Conservation (phyloP, 176 grass and related monocot genomes). For the Tuctoria greenei region DNA sequence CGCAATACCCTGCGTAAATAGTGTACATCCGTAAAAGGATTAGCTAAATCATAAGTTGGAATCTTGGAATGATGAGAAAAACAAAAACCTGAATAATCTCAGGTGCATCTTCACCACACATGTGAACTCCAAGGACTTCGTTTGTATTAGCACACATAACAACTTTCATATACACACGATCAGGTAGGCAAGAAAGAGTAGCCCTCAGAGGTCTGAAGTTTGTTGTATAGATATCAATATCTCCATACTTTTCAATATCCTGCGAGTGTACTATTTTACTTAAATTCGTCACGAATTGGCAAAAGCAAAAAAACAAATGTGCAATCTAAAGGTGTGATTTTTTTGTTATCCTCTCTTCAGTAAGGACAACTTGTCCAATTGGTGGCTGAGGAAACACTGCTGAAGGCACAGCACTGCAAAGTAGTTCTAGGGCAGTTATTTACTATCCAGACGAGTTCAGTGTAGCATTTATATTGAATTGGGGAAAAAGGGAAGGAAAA, state of each 20-base stretch:
- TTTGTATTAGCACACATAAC: conserved; percentile 67
- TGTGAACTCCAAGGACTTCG: conserved; percentile 73
- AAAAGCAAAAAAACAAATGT: background rate
- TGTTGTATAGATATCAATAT: conserved; percentile 62
- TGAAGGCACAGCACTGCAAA: conserved; percentile 62
- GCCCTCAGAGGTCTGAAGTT: conserved; percentile 81
- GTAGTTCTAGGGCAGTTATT: background rate
- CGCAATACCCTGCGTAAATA: conserved; percentile 52
- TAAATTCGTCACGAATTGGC: background rate
- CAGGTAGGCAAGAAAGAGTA: conserved; percentile 76
- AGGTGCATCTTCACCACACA: conserved; percentile 80
- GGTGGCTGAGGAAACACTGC: conserved; percentile 79
- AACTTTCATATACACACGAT: conserved; percentile 69
- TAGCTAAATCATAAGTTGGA: conserved; percentile 2
- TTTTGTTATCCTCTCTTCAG: conserved; percentile 60
- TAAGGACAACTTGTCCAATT: conserved; percentile 80
- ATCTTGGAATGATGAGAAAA: background rate
- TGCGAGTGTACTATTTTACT: conserved; percentile 16
- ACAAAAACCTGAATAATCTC: conserved; percentile 77
- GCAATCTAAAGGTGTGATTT: background rate
- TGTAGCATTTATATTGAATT: background rate
- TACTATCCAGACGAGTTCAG: background rate
- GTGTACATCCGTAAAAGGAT: conserved; percentile 2
- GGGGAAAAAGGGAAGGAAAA: background rate
- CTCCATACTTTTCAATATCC: conserved; percentile 60